A percentile compares a stretch with the other conserved stretches of the same genome.
Conservation (phyloP, 306 rosid genomes). For the Prunus dulcis region DNA sequence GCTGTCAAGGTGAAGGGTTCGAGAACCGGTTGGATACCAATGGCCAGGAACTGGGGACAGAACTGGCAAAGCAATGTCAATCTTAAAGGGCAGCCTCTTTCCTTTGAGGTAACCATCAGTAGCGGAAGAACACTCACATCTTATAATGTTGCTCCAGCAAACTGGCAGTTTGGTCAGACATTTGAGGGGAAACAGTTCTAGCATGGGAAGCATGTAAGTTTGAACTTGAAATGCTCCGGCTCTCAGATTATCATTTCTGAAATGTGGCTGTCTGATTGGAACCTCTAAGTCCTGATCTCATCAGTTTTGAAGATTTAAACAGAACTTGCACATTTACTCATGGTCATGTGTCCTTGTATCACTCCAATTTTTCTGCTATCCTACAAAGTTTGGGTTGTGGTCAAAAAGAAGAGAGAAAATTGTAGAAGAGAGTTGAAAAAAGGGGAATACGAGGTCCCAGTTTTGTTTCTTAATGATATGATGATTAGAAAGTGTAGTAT, state of each 20-base stretch:
- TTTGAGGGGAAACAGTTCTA: constrained; percentile 85
- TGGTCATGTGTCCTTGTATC: constrained; percentile 21
- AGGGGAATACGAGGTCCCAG: constrained; percentile 23
- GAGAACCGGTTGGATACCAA: constrained; percentile 90
- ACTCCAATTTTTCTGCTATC: constrained; percentile 8
- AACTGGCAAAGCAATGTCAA: constrained; percentile 82
- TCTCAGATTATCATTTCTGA: constrained; percentile 20
- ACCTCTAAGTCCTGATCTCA: neutral
- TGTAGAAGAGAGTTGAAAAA: constrained; percentile 29
- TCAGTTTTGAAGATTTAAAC: constrained; percentile 10
- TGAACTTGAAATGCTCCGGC: neutral
- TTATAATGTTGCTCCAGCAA: constrained; percentile 74
- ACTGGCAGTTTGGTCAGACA: constrained; percentile 83
- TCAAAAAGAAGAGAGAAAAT: constrained; percentile 16
- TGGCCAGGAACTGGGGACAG: constrained; percentile 95
- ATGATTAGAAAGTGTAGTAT: constrained; percentile 10
- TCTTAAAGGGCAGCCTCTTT: constrained; percentile 78
- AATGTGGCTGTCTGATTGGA: constrained; percentile 15
- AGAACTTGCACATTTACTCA: constrained; percentile 23
- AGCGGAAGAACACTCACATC: constrained; percentile 73
- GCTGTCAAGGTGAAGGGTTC: constrained; percentile 97
- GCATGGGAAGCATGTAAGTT: constrained; percentile 19
- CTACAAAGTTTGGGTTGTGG: constrained; percentile 21
- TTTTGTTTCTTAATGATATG: constrained; percentile 26
- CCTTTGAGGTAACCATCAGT: constrained; percentile 80